These are phyloP conservation scores for Yamadazyma epiphylla DNA, from an alignment of 1,139 yeast genomes.

Conservation along the genomic window DNA sequence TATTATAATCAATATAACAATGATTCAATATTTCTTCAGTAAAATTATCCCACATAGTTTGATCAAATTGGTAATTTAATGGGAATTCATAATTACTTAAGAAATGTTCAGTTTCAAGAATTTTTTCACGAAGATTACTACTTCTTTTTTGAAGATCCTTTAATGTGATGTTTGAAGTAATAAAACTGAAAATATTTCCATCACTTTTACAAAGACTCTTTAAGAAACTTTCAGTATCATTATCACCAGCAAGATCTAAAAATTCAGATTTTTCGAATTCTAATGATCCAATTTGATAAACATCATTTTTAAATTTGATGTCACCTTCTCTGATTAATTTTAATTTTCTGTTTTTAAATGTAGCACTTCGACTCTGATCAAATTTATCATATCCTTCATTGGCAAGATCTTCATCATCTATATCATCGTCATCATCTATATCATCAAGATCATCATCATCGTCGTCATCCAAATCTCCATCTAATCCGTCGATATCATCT, in stretches of 20 bases:
- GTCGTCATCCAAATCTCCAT: slow-evolving; percentile 2
- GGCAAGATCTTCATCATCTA: too few relatives aligned
- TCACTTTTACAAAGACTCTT: slow-evolving; percentile 44
- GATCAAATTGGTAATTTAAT: slow-evolving; percentile 25
- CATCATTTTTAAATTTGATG: slow-evolving; percentile 19
- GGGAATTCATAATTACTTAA: slow-evolving; percentile 42
- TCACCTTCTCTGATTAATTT: slow-evolving; percentile 11
- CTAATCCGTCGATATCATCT: slow-evolving; percentile 4
- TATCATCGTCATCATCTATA: slow-evolving; percentile 1
- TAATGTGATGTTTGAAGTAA: slow-evolving; percentile 42
- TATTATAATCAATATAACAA: slow-evolving; percentile 28
- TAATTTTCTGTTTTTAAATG: slow-evolving; percentile 4
- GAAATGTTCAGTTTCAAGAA: slow-evolving; percentile 29
- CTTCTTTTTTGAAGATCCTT: slow-evolving; percentile 48
- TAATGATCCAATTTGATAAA: slow-evolving; percentile 52
- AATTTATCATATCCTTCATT: slow-evolving; percentile 4
- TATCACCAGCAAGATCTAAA: slow-evolving; percentile 43
- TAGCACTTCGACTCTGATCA: slow-evolving; percentile 1
- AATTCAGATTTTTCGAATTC: slow-evolving; percentile 53
- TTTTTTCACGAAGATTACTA: slow-evolving; percentile 31
- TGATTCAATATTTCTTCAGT: slow-evolving; percentile 26
- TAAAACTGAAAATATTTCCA: slow-evolving; percentile 44
- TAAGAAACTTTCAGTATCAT: slow-evolving; percentile 49
- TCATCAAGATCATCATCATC: slow-evolving; percentile 5
- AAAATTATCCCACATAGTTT: slow-evolving; percentile 31